phyloP scores from a whole-genome alignment of 1,284 basidiomycete genomes.

The Calocybe gambosa region DNA sequence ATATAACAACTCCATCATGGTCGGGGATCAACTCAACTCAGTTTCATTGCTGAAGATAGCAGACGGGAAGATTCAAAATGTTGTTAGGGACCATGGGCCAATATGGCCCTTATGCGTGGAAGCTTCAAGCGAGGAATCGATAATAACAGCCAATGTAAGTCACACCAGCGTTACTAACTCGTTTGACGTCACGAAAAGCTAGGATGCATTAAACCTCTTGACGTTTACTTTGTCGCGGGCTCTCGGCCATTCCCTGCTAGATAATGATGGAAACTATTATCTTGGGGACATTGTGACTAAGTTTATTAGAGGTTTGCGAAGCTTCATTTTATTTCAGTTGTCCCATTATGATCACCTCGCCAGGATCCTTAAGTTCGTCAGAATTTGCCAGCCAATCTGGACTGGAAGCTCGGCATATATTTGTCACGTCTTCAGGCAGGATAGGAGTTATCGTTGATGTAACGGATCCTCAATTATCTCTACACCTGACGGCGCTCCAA shows the following conservation, averaged over 20 bases:
- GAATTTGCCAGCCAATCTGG: slow-evolving; percentile 29
- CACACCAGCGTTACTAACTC: not conserved
- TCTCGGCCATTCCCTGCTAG: slow-evolving; percentile 38
- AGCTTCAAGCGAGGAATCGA: slow-evolving; percentile 43
- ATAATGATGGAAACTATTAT: slow-evolving; percentile 59
- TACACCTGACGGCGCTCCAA: slow-evolving; percentile 71
- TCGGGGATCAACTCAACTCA: slow-evolving; percentile 82
- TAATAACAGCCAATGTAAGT: slow-evolving; percentile 77
- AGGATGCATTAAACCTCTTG: slow-evolving; percentile 75
- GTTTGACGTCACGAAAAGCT: slow-evolving; percentile 4
- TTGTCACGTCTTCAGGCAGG: slow-evolving; percentile 76
- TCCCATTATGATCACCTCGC: not conserved
- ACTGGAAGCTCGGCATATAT: slow-evolving; percentile 60
- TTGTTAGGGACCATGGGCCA: slow-evolving; percentile 76
- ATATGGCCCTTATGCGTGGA: slow-evolving; percentile 65
- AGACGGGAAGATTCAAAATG: slow-evolving; percentile 44
- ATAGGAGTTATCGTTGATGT: slow-evolving; percentile 77
- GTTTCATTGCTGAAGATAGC: slow-evolving; percentile 63
- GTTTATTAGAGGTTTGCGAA: slow-evolving; percentile 50
- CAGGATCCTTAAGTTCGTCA: slow-evolving; percentile 38
- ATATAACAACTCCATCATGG: slow-evolving; percentile 45
- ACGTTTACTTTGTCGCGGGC: slow-evolving; percentile 50
- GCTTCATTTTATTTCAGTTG: not conserved
- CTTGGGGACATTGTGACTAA: slow-evolving; percentile 69
- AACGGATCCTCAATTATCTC: slow-evolving; percentile 41